These are phyloP conservation scores for Debaryomycetaceae sp. DNA, from an alignment of 1,139 yeast species.

Conservation along the genomic window DNA sequence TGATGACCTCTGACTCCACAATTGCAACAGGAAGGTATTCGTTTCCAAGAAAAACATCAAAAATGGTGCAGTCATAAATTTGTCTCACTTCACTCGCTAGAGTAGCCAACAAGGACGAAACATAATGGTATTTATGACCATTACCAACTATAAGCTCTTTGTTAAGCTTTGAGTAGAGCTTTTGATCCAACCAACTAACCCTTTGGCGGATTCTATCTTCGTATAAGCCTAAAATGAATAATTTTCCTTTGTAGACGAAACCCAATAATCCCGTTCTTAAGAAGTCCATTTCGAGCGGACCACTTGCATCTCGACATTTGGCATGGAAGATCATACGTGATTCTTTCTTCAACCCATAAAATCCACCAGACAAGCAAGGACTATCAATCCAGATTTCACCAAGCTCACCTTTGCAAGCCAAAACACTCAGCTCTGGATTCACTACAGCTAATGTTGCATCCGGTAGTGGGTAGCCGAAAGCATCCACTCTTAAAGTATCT, in stretches of 20 bases:
- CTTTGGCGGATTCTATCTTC: slow-evolving; percentile 88
- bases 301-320: slow-evolving; percentile 66
- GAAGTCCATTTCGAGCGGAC: slow-evolving; percentile 70
- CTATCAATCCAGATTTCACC: slow-evolving; percentile 98
- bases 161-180: slow-evolving; percentile 28
- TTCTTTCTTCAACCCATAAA: slow-evolving; percentile 68
- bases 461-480: slow-evolving; percentile 92
- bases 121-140: slow-evolving; percentile 66
- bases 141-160: slow-evolving; percentile 32
- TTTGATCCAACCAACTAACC: slow-evolving; percentile 60
- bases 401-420: slow-evolving; percentile 72
- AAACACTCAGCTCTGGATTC: slow-evolving; percentile 78
- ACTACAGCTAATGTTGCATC: slow-evolving; percentile 93
- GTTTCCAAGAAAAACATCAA: slow-evolving; percentile 79
- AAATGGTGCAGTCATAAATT: slow-evolving; percentile 86
- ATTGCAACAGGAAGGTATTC: slow-evolving; percentile 86
- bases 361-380: slow-evolving; percentile 84
- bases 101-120: slow-evolving; percentile 80
- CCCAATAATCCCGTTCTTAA: slow-evolving; percentile 90
- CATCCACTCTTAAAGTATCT: slow-evolving; percentile 67
- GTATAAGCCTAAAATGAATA: slow-evolving; percentile 81
- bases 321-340: slow-evolving; percentile 81
- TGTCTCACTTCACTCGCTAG: slow-evolving; percentile 79
- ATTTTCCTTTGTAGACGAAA: slow-evolving; percentile 79
- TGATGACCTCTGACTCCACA: slow-evolving; percentile 78